phyloP scores from a whole-genome alignment of 1,139 yeast genomes.

The Hyphopichia fennica region DNA sequence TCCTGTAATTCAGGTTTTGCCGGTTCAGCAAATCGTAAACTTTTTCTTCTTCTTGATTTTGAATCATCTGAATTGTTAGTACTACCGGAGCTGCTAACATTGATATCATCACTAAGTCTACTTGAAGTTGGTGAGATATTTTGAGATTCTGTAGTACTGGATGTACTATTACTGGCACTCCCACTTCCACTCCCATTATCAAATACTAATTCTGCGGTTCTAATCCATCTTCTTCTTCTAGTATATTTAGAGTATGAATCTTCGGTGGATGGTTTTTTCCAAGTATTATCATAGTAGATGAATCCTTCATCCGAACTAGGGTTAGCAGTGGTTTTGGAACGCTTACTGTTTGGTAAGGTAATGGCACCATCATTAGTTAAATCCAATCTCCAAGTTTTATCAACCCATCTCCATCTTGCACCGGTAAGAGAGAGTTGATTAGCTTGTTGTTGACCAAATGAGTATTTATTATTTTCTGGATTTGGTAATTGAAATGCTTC shows the following conservation, averaged over 20 bases:
- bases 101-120: constrained; percentile 1
- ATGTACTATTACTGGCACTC: constrained; percentile 6
- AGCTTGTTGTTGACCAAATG: constrained; percentile 21
- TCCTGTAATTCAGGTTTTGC: constrained; percentile 1
- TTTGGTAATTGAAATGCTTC: constrained; percentile 81
- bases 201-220: constrained; percentile 84
- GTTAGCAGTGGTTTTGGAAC: constrained; percentile 69
- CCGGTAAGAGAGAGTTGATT: constrained; percentile 41
- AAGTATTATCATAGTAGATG: constrained; percentile 85
- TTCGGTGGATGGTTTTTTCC: constrained; percentile 90
- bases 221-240: constrained; percentile 90
- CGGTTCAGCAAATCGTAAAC: constrained; percentile 40
- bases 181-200: too few species aligned
- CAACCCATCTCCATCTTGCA: constrained; percentile 93
- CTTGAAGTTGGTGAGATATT: background rate
- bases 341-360: constrained; percentile 61
- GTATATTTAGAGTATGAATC: constrained; percentile 90
- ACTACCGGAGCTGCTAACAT: constrained; percentile 3
- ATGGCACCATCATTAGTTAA: constrained; percentile 85
- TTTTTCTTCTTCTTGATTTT: constrained; percentile 28
- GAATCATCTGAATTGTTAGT: constrained; percentile 7
- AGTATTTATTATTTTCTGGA: constrained; percentile 37
- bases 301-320: constrained; percentile 84
- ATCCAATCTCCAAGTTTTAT: constrained; percentile 87
- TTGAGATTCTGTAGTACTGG: background rate